phyloP scores from a whole-genome alignment of 202 grass and related monocot genomes.

The Schoenoplectus triqueter region DNA sequence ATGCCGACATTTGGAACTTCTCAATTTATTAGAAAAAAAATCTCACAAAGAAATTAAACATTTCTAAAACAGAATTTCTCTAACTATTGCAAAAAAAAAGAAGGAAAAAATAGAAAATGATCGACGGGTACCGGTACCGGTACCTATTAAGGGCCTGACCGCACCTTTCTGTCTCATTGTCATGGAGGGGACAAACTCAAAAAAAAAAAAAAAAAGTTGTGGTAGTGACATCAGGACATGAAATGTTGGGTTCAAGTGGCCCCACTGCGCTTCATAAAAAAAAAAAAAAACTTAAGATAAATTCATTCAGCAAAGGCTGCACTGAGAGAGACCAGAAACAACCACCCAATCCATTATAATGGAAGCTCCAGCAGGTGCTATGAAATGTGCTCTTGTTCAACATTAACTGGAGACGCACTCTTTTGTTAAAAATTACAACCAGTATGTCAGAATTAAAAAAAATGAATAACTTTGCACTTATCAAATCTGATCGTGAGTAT shows the following conservation, averaged over 20 bases:
- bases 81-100: too few relatives aligned
- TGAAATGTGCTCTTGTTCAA: not conserved
- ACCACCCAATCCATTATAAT: not conserved
- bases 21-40: constrained; percentile 3
- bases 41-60: not conserved
- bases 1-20: not conserved
- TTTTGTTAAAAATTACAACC: too few relatives aligned
- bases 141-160: not conserved
- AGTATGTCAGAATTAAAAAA: too few relatives aligned
- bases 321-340: not conserved
- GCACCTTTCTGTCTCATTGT: not conserved
- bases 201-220: not conserved
- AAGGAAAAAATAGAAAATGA: not conserved
- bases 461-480: too few relatives aligned
- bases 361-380: not conserved
- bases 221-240: constrained; percentile 1
- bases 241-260: constrained; percentile 27
- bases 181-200: not conserved
- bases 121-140: not conserved
- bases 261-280: constrained; percentile 12
- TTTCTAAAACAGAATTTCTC: too few relatives aligned
- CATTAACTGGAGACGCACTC: not conserved
- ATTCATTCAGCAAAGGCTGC: constrained; percentile 55
- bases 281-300: constrained; percentile 34
- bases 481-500: too few relatives aligned